phyloP scores from a whole-genome alignment of 768 basidiomycete genomes.

The Amanita exitialis region DNA sequence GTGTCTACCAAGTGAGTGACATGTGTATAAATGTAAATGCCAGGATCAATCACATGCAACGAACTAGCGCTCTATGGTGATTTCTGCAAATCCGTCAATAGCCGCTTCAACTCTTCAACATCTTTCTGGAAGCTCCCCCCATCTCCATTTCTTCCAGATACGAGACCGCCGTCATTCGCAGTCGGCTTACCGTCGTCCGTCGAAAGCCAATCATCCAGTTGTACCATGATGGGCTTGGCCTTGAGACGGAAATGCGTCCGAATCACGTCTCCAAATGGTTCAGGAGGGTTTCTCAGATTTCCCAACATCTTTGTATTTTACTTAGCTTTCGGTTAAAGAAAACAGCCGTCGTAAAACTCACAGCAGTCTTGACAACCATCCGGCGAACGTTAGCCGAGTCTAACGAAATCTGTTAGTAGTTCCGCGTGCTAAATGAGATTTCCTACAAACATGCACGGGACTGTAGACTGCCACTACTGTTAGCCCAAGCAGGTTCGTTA shows the following conservation, averaged over 20 bases:
- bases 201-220: slow-evolving; percentile 72
- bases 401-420: slow-evolving; percentile 17
- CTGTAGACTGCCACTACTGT: slow-evolving; percentile 58
- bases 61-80: not conserved
- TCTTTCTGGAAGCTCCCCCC: slow-evolving; percentile 55
- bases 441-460: slow-evolving; percentile 63
- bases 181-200: slow-evolving; percentile 65
- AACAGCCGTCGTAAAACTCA: slow-evolving; percentile 22
- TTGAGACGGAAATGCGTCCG: slow-evolving; percentile 89
- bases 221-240: slow-evolving; percentile 52
- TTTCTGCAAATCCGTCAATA: slow-evolving; percentile 37
- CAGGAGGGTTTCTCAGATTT: slow-evolving; percentile 71
- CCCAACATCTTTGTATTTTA: slow-evolving; percentile 63
- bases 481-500: slow-evolving; percentile 88
- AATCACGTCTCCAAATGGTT: slow-evolving; percentile 81
- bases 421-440: not conserved
- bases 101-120: slow-evolving; percentile 57
- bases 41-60: slow-evolving; percentile 1
- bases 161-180: slow-evolving; percentile 41
- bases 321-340: not conserved
- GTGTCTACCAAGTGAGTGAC: not conserved
- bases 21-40: not conserved
- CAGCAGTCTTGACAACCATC: slow-evolving; percentile 87
- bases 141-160: slow-evolving; percentile 18
- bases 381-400: slow-evolving; percentile 89